Evolutionary conservation across 768 basidiomycete species (phyloP), one percentile per base, ranked within the genome.

Genomic region (Galerina marginata): DNA sequence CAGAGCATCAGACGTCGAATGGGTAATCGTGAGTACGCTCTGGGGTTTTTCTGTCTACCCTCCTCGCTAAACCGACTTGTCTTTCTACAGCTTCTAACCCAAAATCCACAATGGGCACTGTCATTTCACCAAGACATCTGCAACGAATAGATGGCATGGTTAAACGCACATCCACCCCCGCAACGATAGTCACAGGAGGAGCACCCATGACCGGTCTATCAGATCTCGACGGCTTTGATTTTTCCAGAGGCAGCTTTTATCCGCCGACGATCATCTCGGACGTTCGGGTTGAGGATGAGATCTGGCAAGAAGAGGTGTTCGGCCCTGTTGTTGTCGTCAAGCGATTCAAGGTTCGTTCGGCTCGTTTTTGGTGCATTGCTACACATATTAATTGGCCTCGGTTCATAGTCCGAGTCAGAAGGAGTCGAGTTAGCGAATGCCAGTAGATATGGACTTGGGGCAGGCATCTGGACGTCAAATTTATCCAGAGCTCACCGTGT

Each of bases 251-350:
- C 49, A 82, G 79, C 62, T 95, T 94, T 76, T 93, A 87, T 74
- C 83, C 91, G 4, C 93, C 93, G 0, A 95, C 93, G 0, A 79
- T 95, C 37, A 82, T 95, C 58, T 70, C 77, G 0, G 81, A 86
- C 54, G 81, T 92, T 12, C 74, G 76, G 29, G 72, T 78, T 0
- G 75, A 83, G 37, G 88, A 90, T 63, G 83, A 84, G 48, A 72
- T 93, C 25, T 94, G 92, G 92, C 75, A 83, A 66, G 92, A 95
- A 73, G 93, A 95, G 71, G 79, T 93, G 11, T 94, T 95, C 66
- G 93, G 93, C 1, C 93, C 93, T 0, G 91, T 93, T n/a, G 86
- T 93, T 1, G 84, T 91, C 3, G 81, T 89, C 42, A 86, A 82
- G 59, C 72, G 67, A 10, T 76, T 77, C 56, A 71, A 67, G 50